phyloP scores from a whole-genome alignment of 2,329 filamentous ascomycete genomes.

The Saccharata proteae region DNA sequence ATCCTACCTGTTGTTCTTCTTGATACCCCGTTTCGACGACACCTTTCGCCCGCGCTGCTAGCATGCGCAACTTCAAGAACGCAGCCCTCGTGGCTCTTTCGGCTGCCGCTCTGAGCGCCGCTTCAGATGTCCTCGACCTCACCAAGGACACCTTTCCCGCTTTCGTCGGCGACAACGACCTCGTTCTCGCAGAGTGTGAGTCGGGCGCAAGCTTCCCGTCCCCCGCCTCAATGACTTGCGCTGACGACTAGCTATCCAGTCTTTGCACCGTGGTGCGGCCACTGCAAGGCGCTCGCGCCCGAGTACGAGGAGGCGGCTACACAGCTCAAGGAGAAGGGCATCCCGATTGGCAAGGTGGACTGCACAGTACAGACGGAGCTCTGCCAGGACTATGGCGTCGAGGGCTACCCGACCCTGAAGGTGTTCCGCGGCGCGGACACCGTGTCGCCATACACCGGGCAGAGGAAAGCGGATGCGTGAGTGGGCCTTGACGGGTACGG shows the following conservation, averaged over 20 bases:
- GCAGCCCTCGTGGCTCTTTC: slow-evolving; percentile 29
- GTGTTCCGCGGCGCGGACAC: slow-evolving; percentile 88
- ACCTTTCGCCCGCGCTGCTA: too few species aligned
- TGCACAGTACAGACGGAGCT: slow-evolving; percentile 91
- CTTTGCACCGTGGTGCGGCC: slow-evolving; percentile 93
- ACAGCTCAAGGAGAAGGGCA: slow-evolving; percentile 75
- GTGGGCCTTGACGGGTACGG: slow-evolving; percentile 13
- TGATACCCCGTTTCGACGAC: too few species aligned
- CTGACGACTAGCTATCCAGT: slow-evolving; percentile 49
- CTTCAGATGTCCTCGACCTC: slow-evolving; percentile 73
- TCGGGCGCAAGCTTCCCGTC: too few species aligned
- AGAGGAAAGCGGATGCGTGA: slow-evolving; percentile 69
- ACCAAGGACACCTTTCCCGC: slow-evolving; percentile 77
- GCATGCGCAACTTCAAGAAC: slow-evolving; percentile 14
- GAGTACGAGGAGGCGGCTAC: slow-evolving; percentile 84
- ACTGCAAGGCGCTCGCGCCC: slow-evolving; percentile 95
- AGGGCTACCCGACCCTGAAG: slow-evolving; percentile 98
- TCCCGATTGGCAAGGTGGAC: slow-evolving; percentile 77
- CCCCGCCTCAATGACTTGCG: too few species aligned
- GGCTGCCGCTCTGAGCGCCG: slow-evolving; percentile 48
- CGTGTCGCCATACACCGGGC: slow-evolving; percentile 70
- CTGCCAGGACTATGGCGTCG: slow-evolving; percentile 79
- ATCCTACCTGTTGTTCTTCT: too few species aligned
- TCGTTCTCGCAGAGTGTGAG: slow-evolving; percentile 91
- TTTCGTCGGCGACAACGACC: slow-evolving; percentile 73